Percentiles rank a stretch among this genome's conserved stretches.
phyloP scores from a whole-genome alignment of 2,329 filamentous ascomycete species.

The Neurospora crassa region DNA sequence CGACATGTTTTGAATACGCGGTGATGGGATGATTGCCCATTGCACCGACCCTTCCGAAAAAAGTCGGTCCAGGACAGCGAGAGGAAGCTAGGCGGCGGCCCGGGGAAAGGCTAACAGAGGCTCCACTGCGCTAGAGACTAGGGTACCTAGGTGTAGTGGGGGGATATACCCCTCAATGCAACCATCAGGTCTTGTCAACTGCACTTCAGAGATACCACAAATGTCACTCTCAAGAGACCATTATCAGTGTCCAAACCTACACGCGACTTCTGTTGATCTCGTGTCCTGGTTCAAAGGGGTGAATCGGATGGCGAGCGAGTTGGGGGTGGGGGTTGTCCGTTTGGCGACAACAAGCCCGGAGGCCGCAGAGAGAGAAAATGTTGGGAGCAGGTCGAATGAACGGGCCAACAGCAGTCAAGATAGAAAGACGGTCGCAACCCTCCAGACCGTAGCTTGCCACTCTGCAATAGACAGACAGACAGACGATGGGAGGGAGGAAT shows the following conservation, averaged over 20 bases:
- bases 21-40: neutral
- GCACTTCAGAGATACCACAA: neutral
- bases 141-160: neutral
- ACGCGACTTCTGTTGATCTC: neutral
- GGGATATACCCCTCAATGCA: neutral
- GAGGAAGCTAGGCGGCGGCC: neutral
- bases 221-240: neutral
- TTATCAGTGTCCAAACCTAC: neutral
- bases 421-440: neutral
- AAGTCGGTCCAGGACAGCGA: neutral
- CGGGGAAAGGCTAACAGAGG: neutral
- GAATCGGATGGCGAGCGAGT: neutral
- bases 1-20: neutral
- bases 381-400: neutral
- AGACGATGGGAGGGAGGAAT: neutral
- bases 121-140: neutral
- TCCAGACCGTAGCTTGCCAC: neutral
- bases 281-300: neutral
- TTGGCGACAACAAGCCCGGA: neutral
- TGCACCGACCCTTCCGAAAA: neutral
- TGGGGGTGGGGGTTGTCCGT: neutral
- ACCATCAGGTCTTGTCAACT: neutral
- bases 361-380: neutral
- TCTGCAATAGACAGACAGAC: neutral
- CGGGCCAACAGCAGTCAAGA: neutral